Evolutionary conservation across 208 protist genomes (phyloP).

Genomic region (Zelonia costaricensis): DNA sequence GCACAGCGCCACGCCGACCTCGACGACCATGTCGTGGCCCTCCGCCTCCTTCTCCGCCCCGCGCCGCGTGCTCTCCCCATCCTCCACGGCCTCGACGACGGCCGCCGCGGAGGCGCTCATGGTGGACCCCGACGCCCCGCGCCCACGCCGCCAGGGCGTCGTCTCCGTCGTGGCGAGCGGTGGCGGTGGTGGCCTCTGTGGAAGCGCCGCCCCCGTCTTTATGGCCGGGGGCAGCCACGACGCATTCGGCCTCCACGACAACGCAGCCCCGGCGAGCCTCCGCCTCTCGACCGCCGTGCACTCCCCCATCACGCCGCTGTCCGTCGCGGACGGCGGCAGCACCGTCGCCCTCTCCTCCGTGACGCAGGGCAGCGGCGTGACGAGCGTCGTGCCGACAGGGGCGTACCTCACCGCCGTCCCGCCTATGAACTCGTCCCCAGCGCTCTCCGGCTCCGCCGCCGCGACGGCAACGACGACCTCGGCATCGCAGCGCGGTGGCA

Average conservation of each 20-base stretch:
- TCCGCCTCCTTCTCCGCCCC: background rate
- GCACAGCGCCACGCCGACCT: background rate
- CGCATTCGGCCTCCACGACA: too few relatives aligned
- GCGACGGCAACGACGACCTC: too few relatives aligned
- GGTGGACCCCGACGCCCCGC: conserved; percentile 30
- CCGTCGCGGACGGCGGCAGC: background rate
- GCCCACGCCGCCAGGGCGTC: background rate
- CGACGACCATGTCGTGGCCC: conserved; percentile 3
- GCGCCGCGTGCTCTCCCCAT: background rate
- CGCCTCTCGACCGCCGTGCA: too few relatives aligned
- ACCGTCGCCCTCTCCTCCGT: background rate
- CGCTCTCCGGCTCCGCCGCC: too few relatives aligned
- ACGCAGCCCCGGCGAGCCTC: too few relatives aligned
- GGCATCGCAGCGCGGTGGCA: too few relatives aligned
- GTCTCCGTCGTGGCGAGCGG: background rate
- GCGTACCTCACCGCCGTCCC: too few relatives aligned
- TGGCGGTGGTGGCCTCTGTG: too few relatives aligned
- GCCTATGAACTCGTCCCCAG: too few relatives aligned
- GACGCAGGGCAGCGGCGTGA: too few relatives aligned
- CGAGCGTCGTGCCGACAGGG: background rate
- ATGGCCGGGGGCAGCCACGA: too few relatives aligned
- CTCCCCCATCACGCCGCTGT: background rate
- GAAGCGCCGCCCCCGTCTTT: too few relatives aligned
- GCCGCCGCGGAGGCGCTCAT: conserved; percentile 20
- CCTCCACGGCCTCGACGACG: background rate